Evolutionary conservation across 768 basidiomycete genomes (phyloP), one percentile per base, ranked within the genome.

Genomic region (Pulveroboletus sp.): DNA sequence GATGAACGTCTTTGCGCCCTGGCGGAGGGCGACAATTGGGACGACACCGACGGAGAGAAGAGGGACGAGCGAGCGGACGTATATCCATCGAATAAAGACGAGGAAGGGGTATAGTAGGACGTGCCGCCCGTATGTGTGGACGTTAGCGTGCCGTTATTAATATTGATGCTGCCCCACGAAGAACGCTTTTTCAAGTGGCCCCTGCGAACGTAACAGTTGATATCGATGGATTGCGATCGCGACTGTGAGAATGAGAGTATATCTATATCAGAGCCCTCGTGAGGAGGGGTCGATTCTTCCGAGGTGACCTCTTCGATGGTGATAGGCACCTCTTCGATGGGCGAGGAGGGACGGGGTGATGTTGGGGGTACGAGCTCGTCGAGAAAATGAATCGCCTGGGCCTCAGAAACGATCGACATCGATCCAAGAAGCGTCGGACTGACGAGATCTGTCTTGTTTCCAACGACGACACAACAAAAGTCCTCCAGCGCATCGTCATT

Each of bases 31-130:
- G 63, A 60, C 45, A 71, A 60, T 8, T 54, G 56, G 9, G 64
- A 66, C 5, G 60, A 61, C 12, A 58, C 14, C 3, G 68, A 68
- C 1, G 54, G 58, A 0, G 78, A 73, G 46, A 75, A 71, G 0
- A 82, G 82, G 3, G 84, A 83, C 4, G 79, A 79, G 9, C 78
- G 76, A 3, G 85, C 83, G 7, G 83, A 80, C 17, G 79, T 74
- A 53, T 72, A 86, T 3, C 63, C 56, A 61, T 88, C 83, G 55
- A 80, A 85, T 38, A 88, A 54, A n/a, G 86, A 89, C 0, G 89
- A 90, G 0, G 83, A 80, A 7, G 89, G 87, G 0, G 89, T 91
- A 65, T 89, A 85, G 66, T 85, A 91, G 37, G 82, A 73, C 1
- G 84, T 81, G 3, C 80, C 61, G 2, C 76, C 75, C 0, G 84